A percentile compares a stretch with the other conserved stretches of the same genome.
Evolutionary conservation across 139 green algal species (phyloP).

Genomic region (Medakamo hakoo): DNA sequence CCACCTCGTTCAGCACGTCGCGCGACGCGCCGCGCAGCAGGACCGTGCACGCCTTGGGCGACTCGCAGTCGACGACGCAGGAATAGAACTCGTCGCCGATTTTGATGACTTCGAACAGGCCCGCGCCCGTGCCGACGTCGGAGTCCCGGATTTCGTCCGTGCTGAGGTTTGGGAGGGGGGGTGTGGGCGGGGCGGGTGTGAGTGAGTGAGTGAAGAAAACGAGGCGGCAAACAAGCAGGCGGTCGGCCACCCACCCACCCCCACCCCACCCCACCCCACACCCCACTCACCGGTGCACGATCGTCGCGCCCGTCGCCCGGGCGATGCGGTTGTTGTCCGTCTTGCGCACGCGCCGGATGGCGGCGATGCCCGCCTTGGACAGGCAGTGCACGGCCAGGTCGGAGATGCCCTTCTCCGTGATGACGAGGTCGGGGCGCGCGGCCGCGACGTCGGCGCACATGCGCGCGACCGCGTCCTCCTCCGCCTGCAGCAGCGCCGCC

Average conservation of each 20-base stretch:
- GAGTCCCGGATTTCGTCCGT: slow-evolving; percentile 72
- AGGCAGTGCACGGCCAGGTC: slow-evolving; percentile 91
- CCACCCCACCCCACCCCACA: no score
- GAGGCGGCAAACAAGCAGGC: not conserved
- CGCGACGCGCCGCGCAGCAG: slow-evolving; percentile 70
- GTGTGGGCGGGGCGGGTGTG: not conserved
- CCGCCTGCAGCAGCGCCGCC: slow-evolving; percentile 79
- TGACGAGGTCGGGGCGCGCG: slow-evolving; percentile 94
- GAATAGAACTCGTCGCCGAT: slow-evolving; percentile 98
- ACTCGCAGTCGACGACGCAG: slow-evolving; percentile 93
- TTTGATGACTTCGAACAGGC: slow-evolving; percentile 94
- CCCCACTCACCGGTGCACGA: slow-evolving; percentile 90
- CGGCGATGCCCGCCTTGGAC: slow-evolving; percentile 75
- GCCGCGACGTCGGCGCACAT: slow-evolving; percentile 65
- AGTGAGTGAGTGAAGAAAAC: slow-evolving; percentile 7
- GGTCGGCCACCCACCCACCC: not conserved
- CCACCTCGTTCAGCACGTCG: slow-evolving; percentile 94
- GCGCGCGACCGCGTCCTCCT: slow-evolving; percentile 81
- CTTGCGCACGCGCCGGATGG: slow-evolving; percentile 93
- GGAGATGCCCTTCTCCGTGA: slow-evolving; percentile 93
- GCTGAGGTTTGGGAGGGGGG: slow-evolving; percentile 4
- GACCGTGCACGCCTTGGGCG: slow-evolving; percentile 92
- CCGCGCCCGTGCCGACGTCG: slow-evolving; percentile 83
- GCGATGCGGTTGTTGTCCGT: slow-evolving; percentile 99
- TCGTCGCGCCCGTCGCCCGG: slow-evolving; percentile 80